A percentile compares a stretch with the other conserved stretches of the same genome.
Conservation (phyloP, 2,329 filamentous ascomycete genomes). For the Pseudogymnoascus sp. region DNA sequence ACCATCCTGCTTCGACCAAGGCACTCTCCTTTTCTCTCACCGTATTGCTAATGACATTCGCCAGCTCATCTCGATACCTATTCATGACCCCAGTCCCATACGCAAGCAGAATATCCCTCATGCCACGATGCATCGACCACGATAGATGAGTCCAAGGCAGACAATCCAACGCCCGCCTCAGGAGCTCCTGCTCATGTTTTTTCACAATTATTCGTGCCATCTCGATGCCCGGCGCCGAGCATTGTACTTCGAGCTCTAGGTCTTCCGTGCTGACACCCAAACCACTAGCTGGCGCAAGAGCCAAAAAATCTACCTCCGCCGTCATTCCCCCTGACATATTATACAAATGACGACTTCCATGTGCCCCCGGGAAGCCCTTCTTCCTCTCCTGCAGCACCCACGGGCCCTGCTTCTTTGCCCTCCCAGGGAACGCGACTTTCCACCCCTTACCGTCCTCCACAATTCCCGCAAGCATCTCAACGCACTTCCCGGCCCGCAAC, state of each 20-base stretch:
- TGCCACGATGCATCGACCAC: conserved; percentile 29
- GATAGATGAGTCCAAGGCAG: conserved; percentile 28
- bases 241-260: conserved; percentile 18
- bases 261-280: not conserved
- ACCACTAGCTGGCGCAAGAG: not conserved
- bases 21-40: conserved; percentile 11
- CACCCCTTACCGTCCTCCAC: conserved; percentile 12
- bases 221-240: conserved; percentile 13
- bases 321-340: conserved; percentile 28
- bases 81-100: conserved; percentile 25
- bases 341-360: conserved; percentile 26
- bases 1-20: conserved; percentile 24
- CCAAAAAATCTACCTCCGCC: conserved; percentile 28
- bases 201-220: conserved; percentile 16
- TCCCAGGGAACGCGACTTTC: conserved; percentile 20
- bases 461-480: conserved; percentile 21
- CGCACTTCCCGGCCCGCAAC: conserved; percentile 18
- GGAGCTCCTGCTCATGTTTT: conserved; percentile 16
- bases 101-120: conserved; percentile 26
- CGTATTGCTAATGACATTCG: conserved; percentile 13
- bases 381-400: conserved; percentile 14
- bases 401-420: conserved; percentile 11
- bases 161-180: conserved; percentile 23
- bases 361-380: conserved; percentile 26
- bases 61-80: conserved; percentile 18